These are phyloP conservation scores for Talaromyces sp. DNA, from an alignment of 2,329 filamentous ascomycete species.

Conservation along the genomic window DNA sequence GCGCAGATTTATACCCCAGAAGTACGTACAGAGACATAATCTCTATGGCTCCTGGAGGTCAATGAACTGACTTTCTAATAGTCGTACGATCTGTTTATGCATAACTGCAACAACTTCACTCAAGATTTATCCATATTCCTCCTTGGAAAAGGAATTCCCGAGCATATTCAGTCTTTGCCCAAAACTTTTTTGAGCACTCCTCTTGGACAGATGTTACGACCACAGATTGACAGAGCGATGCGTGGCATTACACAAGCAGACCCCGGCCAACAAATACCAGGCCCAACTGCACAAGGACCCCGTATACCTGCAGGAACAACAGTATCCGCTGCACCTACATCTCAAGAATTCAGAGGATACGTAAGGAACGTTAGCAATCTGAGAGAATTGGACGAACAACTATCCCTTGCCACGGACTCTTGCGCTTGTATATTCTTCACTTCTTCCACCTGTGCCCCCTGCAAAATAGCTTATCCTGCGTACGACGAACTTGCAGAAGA, in stretches of 20 bases:
- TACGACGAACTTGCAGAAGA: slow-evolving; percentile 77
- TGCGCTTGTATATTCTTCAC: slow-evolving; percentile 90
- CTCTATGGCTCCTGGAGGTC: too few relatives aligned
- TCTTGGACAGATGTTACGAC: slow-evolving; percentile 80
- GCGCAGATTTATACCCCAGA: slow-evolving; percentile 75
- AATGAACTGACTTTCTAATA: slow-evolving; percentile 29
- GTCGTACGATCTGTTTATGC: slow-evolving; percentile 81
- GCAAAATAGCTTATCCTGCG: slow-evolving; percentile 73
- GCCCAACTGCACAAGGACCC: slow-evolving; percentile 15
- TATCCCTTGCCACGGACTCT: slow-evolving; percentile 57
- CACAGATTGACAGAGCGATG: slow-evolving; percentile 64
- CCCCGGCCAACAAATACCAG: slow-evolving; percentile 32
- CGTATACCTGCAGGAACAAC: slow-evolving; percentile 4
- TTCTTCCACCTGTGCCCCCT: slow-evolving; percentile 77
- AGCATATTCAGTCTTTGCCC: slow-evolving; percentile 79
- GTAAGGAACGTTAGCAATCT: slow-evolving; percentile 60
- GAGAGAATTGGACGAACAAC: slow-evolving; percentile 55
- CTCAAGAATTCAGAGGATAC: slow-evolving; percentile 28
- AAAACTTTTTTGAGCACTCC: slow-evolving; percentile 79
- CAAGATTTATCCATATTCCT: slow-evolving; percentile 89
- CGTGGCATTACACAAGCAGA: slow-evolving; percentile 56
- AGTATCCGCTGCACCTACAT: neutral
- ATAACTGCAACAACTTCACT: slow-evolving; percentile 98
- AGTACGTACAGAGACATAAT: slow-evolving; percentile 39
- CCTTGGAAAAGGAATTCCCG: slow-evolving; percentile 79